phyloP scores from a whole-genome alignment of 2,329 filamentous ascomycete genomes.

The Drechslerella coelobrocha region DNA sequence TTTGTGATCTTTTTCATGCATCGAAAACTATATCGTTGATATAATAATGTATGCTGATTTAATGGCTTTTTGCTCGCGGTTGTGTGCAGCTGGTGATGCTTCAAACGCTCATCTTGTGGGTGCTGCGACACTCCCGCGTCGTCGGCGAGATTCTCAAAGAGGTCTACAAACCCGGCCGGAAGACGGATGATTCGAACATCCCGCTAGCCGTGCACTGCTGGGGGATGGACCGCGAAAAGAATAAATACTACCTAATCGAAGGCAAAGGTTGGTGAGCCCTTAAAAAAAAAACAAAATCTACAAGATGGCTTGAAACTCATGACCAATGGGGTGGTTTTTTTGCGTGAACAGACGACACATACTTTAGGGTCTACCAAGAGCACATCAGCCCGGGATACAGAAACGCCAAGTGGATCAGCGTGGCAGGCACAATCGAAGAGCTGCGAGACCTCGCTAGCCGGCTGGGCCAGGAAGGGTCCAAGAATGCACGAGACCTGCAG shows the following conservation, averaged over 20 bases:
- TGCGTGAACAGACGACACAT: conserved; percentile 73
- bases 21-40: too few relatives aligned
- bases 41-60: too few relatives aligned
- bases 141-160: conserved; percentile 82
- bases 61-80: not conserved
- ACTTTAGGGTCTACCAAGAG: conserved; percentile 92
- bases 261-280: conserved; percentile 62
- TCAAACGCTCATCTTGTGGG: conserved; percentile 84
- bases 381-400: conserved; percentile 76
- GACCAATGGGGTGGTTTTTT: conserved; percentile 14
- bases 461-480: conserved; percentile 74
- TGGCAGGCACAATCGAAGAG: conserved; percentile 89
- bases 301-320: not conserved
- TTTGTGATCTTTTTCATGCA: not conserved
- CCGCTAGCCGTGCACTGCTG: conserved; percentile 87
- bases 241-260: conserved; percentile 91
- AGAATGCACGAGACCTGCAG: conserved; percentile 78
- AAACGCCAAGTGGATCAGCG: conserved; percentile 85
- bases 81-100: conserved; percentile 76
- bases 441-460: conserved; percentile 76
- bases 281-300: not conserved
- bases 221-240: conserved; percentile 87
- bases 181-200: conserved; percentile 79
- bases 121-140: conserved; percentile 83
- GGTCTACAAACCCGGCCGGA: conserved; percentile 84